A percentile compares a stretch with the other conserved stretches of the same genome.
Conservation (phyloP, 345 rosid genomes). For the Schrenkiella parvula region DNA sequence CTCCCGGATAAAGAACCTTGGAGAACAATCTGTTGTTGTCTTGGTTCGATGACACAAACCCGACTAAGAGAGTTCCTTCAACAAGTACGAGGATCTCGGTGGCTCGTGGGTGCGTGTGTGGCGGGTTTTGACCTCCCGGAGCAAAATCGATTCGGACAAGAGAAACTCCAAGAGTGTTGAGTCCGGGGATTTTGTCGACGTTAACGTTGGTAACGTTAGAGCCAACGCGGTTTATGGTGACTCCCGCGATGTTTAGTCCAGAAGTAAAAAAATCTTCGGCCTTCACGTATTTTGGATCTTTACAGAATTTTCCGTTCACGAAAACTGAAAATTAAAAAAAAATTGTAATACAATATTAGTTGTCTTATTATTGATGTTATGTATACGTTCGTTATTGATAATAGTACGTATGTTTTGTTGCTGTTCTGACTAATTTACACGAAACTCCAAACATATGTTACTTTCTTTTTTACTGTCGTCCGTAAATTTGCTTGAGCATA, state of each 20-base stretch:
- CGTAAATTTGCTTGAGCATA: too few relatives aligned
- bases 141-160: conserved; percentile 37
- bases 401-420: background rate
- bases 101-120: conserved; percentile 38
- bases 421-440: background rate
- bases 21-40: conserved; percentile 37
- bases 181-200: conserved; percentile 31
- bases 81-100: conserved; percentile 33
- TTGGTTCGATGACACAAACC: conserved; percentile 39
- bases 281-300: conserved; percentile 33
- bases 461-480: background rate
- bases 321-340: conserved; percentile 22
- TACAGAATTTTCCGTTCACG: conserved; percentile 40
- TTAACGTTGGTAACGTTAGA: conserved; percentile 35
- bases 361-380: background rate
- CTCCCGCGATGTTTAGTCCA: conserved; percentile 29
- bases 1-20: conserved; percentile 47
- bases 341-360: background rate
- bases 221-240: conserved; percentile 31
- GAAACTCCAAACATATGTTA: background rate
- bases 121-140: conserved; percentile 37
- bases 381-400: background rate
- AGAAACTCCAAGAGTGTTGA: conserved; percentile 36
- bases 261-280: conserved; percentile 32
- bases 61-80: conserved; percentile 38